Evolutionary conservation across 2,329 filamentous ascomycete genomes (phyloP).

Genomic region (Aspergillus sergii): DNA sequence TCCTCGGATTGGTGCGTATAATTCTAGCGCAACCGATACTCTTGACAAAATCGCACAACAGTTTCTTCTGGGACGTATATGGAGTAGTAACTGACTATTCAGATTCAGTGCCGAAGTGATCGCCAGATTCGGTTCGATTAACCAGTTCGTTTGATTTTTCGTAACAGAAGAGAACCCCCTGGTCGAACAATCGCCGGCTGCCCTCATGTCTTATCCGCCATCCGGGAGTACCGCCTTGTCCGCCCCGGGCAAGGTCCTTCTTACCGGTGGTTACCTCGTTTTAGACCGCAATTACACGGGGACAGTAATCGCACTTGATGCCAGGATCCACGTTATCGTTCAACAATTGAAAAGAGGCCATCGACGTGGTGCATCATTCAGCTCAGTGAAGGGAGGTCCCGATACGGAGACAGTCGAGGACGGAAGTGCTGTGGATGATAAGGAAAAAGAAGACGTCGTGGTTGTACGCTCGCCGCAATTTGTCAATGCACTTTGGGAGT

Average conservation of each 20-base stretch:
- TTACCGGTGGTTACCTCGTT: constrained; percentile 93
- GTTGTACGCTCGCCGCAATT: constrained; percentile 93
- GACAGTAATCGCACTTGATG: constrained; percentile 66
- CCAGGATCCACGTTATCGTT: constrained; percentile 64
- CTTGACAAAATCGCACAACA: background rate
- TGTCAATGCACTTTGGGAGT: constrained; percentile 81
- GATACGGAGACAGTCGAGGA: constrained; percentile 13
- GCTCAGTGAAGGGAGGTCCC: constrained; percentile 18
- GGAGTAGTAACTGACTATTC: background rate
- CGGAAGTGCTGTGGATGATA: constrained; percentile 51
- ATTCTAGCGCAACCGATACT: background rate
- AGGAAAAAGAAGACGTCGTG: constrained; percentile 68
- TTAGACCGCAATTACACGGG: constrained; percentile 85
- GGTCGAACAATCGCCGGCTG: background rate
- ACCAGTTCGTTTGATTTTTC: background rate
- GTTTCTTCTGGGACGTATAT: background rate
- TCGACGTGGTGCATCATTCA: constrained; percentile 19
- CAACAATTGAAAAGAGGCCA: constrained; percentile 52
- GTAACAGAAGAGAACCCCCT: background rate
- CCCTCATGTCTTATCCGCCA: constrained; percentile 11
- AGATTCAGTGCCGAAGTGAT: background rate
- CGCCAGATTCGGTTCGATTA: background rate
- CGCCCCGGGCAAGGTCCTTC: constrained; percentile 92
- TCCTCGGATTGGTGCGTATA: background rate
- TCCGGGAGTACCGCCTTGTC: constrained; percentile 65